Evolutionary conservation across 176 grass and related monocot genomes (phyloP).

Genomic region (Cenchrus fungigraminus): DNA sequence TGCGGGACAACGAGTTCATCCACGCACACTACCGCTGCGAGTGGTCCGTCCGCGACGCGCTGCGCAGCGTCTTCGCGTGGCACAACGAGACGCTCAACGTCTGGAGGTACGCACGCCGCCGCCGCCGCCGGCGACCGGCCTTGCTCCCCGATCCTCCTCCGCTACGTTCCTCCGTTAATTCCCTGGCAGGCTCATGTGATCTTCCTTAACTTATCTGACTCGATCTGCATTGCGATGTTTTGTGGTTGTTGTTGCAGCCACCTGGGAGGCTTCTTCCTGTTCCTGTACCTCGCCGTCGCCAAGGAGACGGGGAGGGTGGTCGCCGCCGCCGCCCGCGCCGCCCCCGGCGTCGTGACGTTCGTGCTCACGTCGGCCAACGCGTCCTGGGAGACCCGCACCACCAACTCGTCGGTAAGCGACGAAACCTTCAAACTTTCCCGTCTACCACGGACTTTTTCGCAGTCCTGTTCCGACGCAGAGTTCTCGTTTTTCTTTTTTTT

Average conservation of each 20-base stretch:
- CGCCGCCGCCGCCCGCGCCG: constrained; percentile 25
- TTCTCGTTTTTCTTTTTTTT: too few species aligned
- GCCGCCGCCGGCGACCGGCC: too few species aligned
- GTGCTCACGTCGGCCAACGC: constrained; percentile 53
- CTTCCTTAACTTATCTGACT: neutral
- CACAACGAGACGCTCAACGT: constrained; percentile 99
- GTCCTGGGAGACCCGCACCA: constrained; percentile 47
- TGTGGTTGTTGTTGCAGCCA: constrained; percentile 52
- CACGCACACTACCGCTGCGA: constrained; percentile 73
- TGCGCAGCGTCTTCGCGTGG: constrained; percentile 96
- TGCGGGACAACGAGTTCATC: constrained; percentile 93
- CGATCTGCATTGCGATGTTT: neutral
- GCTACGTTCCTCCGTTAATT: too few species aligned
- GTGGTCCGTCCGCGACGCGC: constrained; percentile 83
- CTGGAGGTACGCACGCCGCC: constrained; percentile 62
- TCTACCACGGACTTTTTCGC: neutral
- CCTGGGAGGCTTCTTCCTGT: constrained; percentile 84
- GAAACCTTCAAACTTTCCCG: neutral
- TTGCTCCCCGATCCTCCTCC: too few species aligned
- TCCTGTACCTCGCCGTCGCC: constrained; percentile 69
- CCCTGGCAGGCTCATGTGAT: too few species aligned
- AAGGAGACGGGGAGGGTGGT: constrained; percentile 25
- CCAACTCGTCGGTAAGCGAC: constrained; percentile 56
- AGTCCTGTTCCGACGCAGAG: neutral
- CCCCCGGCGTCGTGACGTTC: constrained; percentile 45